Conservation (phyloP, 1,284 basidiomycete genomes). For the Agroathelia rolfsii region DNA sequence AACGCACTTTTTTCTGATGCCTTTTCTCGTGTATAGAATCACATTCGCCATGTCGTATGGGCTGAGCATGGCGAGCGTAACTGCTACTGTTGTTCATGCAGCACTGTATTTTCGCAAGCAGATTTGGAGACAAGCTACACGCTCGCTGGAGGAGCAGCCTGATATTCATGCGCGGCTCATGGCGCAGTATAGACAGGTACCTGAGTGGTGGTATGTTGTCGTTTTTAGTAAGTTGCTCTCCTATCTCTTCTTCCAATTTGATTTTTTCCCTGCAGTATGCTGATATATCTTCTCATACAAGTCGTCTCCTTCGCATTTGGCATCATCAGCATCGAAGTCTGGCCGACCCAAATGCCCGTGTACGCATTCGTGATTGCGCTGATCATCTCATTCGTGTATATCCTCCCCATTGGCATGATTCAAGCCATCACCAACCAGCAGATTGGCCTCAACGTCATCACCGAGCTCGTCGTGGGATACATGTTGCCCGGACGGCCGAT, state of each 20-base stretch:
- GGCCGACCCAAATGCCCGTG: constrained; percentile 44
- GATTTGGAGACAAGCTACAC: constrained; percentile 39
- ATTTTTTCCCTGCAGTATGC: constrained; percentile 20
- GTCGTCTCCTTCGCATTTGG: constrained; percentile 38
- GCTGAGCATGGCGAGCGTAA: constrained; percentile 52
- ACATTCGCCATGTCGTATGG: constrained; percentile 48
- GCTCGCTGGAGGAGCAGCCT: constrained; percentile 45
- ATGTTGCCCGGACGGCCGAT: constrained; percentile 44
- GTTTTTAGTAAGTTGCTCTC: constrained; percentile 18
- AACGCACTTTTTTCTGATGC: background rate
- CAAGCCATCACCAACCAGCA: constrained; percentile 37
- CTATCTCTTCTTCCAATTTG: constrained; percentile 1
- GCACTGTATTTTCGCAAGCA: constrained; percentile 54
- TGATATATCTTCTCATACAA: constrained; percentile 22
- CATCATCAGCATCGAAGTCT: constrained; percentile 49
- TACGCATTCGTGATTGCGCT: constrained; percentile 39
- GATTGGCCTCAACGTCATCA: constrained; percentile 35
- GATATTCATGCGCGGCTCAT: constrained; percentile 66
- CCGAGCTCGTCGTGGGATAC: constrained; percentile 52
- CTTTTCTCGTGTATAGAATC: constrained; percentile 18
- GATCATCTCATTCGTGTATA: constrained; percentile 31
- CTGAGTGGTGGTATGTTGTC: too few relatives aligned
- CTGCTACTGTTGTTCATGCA: constrained; percentile 59
- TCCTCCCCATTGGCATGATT: constrained; percentile 46
- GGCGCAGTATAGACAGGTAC: constrained; percentile 50